Conservation (phyloP, 2,329 filamentous ascomycete species). For the Alternaria sp. region DNA sequence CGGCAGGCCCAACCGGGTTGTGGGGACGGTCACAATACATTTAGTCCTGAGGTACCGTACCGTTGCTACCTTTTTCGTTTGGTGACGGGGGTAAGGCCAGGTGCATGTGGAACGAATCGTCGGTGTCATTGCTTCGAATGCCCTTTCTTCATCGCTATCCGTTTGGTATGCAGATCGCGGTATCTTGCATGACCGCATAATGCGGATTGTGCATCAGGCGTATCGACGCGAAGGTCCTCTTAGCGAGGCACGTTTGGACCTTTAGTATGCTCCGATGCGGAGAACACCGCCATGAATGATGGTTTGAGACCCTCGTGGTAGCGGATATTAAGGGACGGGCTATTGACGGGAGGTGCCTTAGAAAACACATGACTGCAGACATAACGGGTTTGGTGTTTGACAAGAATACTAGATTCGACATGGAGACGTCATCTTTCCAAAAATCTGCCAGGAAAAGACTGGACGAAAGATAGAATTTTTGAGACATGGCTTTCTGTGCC, state of each 20-base stretch:
- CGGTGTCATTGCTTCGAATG: background rate
- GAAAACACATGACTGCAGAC: background rate
- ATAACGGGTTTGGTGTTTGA: background rate
- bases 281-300: background rate
- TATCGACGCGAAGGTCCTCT: background rate
- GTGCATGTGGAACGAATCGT: background rate
- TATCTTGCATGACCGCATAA: background rate
- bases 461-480: background rate
- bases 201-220: background rate
- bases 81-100: background rate
- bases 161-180: conserved; percentile 4
- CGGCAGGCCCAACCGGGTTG: background rate
- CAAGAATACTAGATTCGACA: background rate
- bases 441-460: background rate
- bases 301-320: background rate
- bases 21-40: background rate
- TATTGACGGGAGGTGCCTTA: background rate
- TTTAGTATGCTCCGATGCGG: background rate
- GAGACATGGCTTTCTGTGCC: background rate
- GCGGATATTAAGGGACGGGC: background rate
- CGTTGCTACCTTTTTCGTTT: background rate
- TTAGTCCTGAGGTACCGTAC: background rate
- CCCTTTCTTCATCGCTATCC: background rate
- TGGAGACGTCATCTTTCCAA: background rate
- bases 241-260: background rate